These are phyloP conservation scores for Oryza coarctata DNA, from an alignment of 176 grass and related monocot genomes.

Conservation along the genomic window DNA sequence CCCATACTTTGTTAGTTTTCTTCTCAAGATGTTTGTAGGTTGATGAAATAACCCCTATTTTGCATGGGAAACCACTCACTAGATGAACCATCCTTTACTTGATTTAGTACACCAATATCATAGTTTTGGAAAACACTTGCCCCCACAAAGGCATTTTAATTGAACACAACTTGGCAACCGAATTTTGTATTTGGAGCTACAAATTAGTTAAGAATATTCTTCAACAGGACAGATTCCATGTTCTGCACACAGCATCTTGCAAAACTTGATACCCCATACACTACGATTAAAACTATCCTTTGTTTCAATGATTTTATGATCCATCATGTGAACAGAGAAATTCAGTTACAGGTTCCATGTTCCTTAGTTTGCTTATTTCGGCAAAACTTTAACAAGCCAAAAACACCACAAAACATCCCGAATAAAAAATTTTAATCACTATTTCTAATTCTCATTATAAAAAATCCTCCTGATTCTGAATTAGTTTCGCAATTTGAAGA, in stretches of 20 bases:
- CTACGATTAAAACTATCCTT: neutral
- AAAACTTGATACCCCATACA: conserved; percentile 10
- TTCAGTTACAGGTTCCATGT: neutral
- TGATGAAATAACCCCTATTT: neutral
- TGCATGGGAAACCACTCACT: neutral
- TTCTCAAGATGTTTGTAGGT: neutral
- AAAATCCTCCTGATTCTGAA: neutral
- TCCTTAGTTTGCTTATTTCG: neutral
- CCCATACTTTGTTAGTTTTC: neutral
- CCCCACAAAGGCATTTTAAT: conserved; percentile 1
- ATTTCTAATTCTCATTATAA: neutral
- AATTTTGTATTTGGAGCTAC: neutral
- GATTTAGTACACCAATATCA: neutral
- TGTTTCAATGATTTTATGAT: conserved; percentile 5
- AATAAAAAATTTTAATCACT: neutral
- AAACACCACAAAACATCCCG: neutral
- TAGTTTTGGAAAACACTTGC: conserved; percentile 9
- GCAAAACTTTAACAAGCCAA: neutral
- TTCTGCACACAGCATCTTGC: conserved; percentile 4
- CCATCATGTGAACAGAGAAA: neutral
- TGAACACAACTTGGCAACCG: neutral
- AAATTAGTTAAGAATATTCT: neutral
- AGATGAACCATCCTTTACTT: neutral
- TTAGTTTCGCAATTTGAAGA: neutral
- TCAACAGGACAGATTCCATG: conserved; percentile 4